Percentiles rank a stretch among this genome's conserved stretches.
These are phyloP conservation scores for Trametes coccinea DNA, from an alignment of 768 basidiomycete species.

Conservation along the genomic window DNA sequence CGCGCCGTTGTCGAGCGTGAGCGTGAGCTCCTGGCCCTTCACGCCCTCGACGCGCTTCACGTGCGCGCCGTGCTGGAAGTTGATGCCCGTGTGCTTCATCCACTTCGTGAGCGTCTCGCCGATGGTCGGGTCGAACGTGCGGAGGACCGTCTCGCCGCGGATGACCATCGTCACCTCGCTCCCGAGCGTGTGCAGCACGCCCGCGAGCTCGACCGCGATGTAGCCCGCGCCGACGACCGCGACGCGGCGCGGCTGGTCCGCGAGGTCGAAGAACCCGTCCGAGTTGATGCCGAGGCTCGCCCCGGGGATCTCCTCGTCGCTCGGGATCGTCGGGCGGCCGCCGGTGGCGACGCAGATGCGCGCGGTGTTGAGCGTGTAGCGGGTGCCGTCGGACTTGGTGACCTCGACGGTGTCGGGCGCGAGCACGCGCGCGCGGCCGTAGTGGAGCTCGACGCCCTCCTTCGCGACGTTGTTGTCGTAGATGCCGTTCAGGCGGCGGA, in stretches of 20 bases:
- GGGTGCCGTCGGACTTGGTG: constrained; percentile 61
- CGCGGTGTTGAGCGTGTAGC: constrained; percentile 73
- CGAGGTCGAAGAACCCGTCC: constrained; percentile 95
- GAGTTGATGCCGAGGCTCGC: constrained; percentile 89
- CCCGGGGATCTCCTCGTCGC: constrained; percentile 81
- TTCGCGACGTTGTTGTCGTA: constrained; percentile 88
- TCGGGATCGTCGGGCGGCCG: constrained; percentile 78
- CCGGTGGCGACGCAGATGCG: constrained; percentile 86
- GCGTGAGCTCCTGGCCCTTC: constrained; percentile 69
- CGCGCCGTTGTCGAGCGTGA: constrained; percentile 76
- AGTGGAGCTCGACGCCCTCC: constrained; percentile 86
- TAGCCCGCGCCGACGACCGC: constrained; percentile 97
- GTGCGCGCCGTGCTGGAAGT: constrained; percentile 77
- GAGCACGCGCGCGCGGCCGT: constrained; percentile 72
- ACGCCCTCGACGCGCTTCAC: constrained; percentile 76
- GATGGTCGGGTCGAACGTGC: constrained; percentile 88
- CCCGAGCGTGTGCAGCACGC: constrained; percentile 88
- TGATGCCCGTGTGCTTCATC: constrained; percentile 94
- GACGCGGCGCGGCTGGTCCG: constrained; percentile 88
- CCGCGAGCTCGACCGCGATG: constrained; percentile 96
- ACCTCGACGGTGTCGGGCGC: constrained; percentile 74
- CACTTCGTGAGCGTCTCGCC: constrained; percentile 84
- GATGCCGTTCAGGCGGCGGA: constrained; percentile 83
- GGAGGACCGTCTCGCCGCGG: constrained; percentile 83
- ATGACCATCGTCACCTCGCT: constrained; percentile 92